Conservation (phyloP, 495 filamentous ascomycete species). For the Annulohypoxylon maeteangense region DNA sequence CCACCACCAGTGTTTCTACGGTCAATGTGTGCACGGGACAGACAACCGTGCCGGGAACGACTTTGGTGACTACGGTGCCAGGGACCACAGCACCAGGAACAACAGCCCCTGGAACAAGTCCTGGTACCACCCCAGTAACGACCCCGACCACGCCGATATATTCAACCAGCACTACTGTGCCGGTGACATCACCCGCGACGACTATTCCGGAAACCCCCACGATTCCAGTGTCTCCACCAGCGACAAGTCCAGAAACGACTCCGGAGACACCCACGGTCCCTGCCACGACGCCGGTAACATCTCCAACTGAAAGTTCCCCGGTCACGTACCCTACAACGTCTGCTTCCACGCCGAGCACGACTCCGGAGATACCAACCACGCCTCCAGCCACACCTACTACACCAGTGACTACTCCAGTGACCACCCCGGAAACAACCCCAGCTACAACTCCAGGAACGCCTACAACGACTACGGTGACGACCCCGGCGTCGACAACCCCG, state of each 20-base stretch:
- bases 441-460: neutral
- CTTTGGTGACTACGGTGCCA: neutral
- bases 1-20: slow-evolving; percentile 23
- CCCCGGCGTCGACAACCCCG: neutral
- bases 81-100: slow-evolving; percentile 15
- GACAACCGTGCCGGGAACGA: neutral
- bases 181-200: neutral
- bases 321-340: slow-evolving; percentile 11
- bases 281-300: neutral
- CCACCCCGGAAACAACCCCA: neutral
- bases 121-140: neutral
- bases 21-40: slow-evolving; percentile 15
- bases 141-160: too few relatives aligned
- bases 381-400: slow-evolving; percentile 1
- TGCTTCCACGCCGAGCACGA: neutral
- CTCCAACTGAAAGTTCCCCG: neutral
- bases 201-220: neutral
- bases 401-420: neutral
- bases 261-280: neutral
- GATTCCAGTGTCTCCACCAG: neutral
- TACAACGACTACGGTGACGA: neutral
- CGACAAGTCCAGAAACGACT: neutral
- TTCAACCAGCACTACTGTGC: slow-evolving; percentile 7
- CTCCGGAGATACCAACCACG: slow-evolving; percentile 2
- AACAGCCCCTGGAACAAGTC: neutral